phyloP scores from a whole-genome alignment of 2,329 filamentous ascomycete species.

The Orbilia blumenaviensis region DNA sequence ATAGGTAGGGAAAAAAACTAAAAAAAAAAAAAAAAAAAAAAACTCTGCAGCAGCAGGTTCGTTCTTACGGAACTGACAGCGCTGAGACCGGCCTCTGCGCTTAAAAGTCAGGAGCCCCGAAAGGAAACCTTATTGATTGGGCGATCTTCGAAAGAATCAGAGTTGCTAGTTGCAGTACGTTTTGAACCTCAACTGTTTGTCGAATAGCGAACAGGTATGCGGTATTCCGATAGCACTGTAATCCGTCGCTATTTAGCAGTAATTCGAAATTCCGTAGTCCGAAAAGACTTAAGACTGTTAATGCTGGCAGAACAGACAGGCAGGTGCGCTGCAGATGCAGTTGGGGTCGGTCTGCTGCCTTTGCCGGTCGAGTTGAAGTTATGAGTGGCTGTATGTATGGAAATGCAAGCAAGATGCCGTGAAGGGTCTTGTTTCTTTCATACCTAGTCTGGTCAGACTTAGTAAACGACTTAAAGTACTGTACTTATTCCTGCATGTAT shows the following conservation, averaged over 20 bases:
- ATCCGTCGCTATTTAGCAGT: too few relatives aligned
- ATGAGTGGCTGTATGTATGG: conserved; percentile 26
- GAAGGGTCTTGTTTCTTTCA: conserved; percentile 50
- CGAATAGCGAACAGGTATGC: too few relatives aligned
- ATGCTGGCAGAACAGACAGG: neutral
- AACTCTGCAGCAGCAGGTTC: conserved; percentile 12
- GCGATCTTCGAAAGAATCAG: too few relatives aligned
- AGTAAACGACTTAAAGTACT: conserved; percentile 1
- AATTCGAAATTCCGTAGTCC: too few relatives aligned
- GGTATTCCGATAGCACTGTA: too few relatives aligned
- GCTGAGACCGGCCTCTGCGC: conserved; percentile 51
- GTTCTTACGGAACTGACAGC: conserved; percentile 48
- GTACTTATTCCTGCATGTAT: conserved; percentile 13
- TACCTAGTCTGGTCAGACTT: conserved; percentile 12
- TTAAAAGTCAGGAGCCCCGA: conserved; percentile 32
- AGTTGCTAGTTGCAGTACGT: too few relatives aligned
- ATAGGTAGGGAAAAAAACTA: too few relatives aligned
- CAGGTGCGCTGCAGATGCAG: conserved; percentile 16
- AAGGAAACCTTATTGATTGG: conserved; percentile 26
- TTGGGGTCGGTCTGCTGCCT: conserved; percentile 9
- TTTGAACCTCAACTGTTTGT: too few relatives aligned
- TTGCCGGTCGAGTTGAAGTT: neutral
- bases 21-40: neutral
- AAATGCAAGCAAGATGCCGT: conserved; percentile 51
- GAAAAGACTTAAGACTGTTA: too few relatives aligned